Conservation (phyloP, 305 asterid species). For the Fraxinus dipetala region DNA sequence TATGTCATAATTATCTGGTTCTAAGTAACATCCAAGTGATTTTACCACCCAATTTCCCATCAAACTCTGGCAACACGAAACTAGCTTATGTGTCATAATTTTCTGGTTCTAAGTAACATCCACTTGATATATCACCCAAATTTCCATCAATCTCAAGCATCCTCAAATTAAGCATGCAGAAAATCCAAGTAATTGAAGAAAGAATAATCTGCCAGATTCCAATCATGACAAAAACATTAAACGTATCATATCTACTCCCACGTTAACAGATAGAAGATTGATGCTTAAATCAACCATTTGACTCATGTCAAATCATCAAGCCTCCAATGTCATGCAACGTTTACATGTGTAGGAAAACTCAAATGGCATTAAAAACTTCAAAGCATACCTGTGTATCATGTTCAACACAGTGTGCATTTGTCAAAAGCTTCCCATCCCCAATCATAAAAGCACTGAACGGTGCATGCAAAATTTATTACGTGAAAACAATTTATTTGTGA, state of each 20-base stretch:
- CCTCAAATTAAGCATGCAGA: not conserved
- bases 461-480: not conserved
- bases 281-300: conserved; percentile 11
- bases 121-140: not conserved
- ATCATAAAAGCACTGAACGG: conserved; percentile 81
- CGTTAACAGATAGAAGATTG: not conserved
- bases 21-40: not conserved
- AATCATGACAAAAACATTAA: not conserved
- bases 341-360: not conserved
- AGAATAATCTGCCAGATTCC: not conserved
- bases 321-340: not conserved
- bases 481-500: not conserved
- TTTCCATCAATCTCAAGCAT: not conserved
- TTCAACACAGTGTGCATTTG: conserved; percentile 94
- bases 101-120: not conserved
- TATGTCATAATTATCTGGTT: not conserved
- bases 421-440: conserved; percentile 79
- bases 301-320: conserved; percentile 17
- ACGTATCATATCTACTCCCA: not conserved
- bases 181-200: not conserved
- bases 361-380: not conserved
- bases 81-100: not conserved
- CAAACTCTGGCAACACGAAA: not conserved
- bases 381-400: conserved; percentile 66
- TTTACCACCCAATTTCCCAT: not conserved